These are phyloP conservation scores for Nitzschia sp. DNA, from an alignment of 108 stramenopile species.

Conservation along the genomic window DNA sequence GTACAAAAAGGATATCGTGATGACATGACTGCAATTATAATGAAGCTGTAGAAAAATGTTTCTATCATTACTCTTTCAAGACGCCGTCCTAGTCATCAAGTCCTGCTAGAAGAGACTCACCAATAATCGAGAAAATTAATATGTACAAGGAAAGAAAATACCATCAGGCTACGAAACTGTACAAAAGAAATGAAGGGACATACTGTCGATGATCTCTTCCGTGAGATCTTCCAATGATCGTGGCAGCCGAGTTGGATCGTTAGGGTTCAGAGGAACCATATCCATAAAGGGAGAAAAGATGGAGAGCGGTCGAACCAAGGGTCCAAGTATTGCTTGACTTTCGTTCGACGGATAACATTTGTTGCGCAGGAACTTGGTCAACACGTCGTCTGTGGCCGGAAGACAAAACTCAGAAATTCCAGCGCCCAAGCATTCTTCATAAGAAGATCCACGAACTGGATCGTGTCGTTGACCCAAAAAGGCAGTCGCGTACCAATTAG, in stretches of 20 bases:
- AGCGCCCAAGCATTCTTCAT: conserved; percentile 13
- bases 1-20: conserved; percentile 36
- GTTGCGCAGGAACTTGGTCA: conserved; percentile 15
- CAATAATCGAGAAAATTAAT: too few relatives aligned
- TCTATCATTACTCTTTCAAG: background rate
- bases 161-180: conserved; percentile 19
- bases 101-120: background rate
- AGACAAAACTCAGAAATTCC: conserved; percentile 22
- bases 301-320: conserved; percentile 11
- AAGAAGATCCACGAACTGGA: conserved; percentile 3
- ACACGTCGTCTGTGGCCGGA: conserved; percentile 26
- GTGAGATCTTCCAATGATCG: conserved; percentile 8
- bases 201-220: conserved; percentile 24
- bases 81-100: too few relatives aligned
- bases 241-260: background rate
- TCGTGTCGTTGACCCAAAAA: conserved; percentile 20
- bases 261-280: conserved; percentile 24
- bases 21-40: conserved; percentile 38
- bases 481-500: conserved; percentile 23
- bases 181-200: conserved; percentile 21
- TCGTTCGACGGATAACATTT: conserved; percentile 22
- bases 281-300: conserved; percentile 25
- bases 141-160: too few relatives aligned
- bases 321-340: conserved; percentile 13
- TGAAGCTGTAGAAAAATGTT: conserved; percentile 10